Evolutionary conservation across 2,329 filamentous ascomycete species (phyloP).

Genomic region (Hirsutella rhossiliensis): DNA sequence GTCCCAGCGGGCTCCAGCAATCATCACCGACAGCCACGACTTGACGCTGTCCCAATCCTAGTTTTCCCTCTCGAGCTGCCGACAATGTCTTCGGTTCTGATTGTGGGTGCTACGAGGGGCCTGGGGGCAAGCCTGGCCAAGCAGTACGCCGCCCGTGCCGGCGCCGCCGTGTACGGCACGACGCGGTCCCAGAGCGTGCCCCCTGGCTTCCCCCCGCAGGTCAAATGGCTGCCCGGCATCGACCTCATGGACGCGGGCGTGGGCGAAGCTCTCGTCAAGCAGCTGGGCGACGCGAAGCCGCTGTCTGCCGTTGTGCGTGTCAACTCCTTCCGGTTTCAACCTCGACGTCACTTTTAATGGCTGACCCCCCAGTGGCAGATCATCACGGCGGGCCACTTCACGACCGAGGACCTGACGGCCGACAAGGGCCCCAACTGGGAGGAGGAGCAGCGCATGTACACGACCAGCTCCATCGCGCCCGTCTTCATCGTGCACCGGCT

Average conservation of each 20-base stretch:
- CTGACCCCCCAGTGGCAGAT: conserved; percentile 27
- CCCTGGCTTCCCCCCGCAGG: conserved; percentile 24
- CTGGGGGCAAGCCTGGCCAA: conserved; percentile 50
- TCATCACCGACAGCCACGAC: background rate
- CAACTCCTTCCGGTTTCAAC: no score
- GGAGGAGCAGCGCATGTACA: conserved; percentile 60
- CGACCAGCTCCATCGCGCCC: conserved; percentile 49
- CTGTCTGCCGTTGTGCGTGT: conserved; percentile 28
- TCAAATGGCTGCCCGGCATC: conserved; percentile 46
- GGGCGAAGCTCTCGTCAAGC: conserved; percentile 32
- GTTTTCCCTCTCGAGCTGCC: background rate
- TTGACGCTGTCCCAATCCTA: background rate
- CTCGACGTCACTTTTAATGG: background rate
- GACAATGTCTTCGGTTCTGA: conserved; percentile 38
- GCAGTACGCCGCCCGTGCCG: conserved; percentile 36
- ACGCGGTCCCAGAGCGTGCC: conserved; percentile 36
- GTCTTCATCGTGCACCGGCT: conserved; percentile 56
- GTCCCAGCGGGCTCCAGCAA: no score
- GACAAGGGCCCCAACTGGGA: conserved; percentile 49
- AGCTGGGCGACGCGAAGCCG: conserved; percentile 25
- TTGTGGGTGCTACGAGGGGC: conserved; percentile 58
- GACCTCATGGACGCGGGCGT: conserved; percentile 39
- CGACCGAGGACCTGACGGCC: conserved; percentile 47
- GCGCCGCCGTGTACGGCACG: conserved; percentile 46
- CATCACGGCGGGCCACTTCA: conserved; percentile 59